Conservation (phyloP, 495 filamentous ascomycete species). For the Choiromyces venosus region DNA sequence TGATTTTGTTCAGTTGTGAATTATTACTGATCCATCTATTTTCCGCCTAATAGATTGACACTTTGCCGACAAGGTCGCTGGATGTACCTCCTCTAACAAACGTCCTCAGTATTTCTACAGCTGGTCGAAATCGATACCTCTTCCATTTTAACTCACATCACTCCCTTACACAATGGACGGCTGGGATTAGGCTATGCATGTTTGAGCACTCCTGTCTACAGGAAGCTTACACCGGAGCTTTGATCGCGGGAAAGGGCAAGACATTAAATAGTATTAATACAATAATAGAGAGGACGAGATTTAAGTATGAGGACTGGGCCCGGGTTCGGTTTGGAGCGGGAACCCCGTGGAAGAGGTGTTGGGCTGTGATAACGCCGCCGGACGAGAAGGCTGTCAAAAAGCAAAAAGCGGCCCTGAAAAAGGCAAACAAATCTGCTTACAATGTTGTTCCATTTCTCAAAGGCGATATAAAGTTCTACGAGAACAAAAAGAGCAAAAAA, state of each 20-base stretch:
- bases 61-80: slow-evolving; percentile 69
- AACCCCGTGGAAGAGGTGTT: slow-evolving; percentile 92
- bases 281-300: slow-evolving; percentile 72
- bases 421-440: slow-evolving; percentile 65
- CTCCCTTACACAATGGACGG: slow-evolving; percentile 92
- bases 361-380: slow-evolving; percentile 88
- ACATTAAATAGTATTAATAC: slow-evolving; percentile 74
- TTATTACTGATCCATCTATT: background rate
- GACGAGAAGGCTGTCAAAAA: slow-evolving; percentile 87
- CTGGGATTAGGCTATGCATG: slow-evolving; percentile 88
- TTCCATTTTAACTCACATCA: slow-evolving; percentile 93
- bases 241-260: slow-evolving; percentile 93
- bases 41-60: slow-evolving; percentile 64
- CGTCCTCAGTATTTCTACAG: slow-evolving; percentile 89
- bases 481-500: slow-evolving; percentile 89
- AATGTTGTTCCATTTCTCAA: slow-evolving; percentile 57
- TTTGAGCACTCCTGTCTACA: slow-evolving; percentile 90
- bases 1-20: background rate
- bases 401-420: slow-evolving; percentile 75
- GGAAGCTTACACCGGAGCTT: slow-evolving; percentile 91
- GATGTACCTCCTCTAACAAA: slow-evolving; percentile 78
- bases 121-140: slow-evolving; percentile 89
- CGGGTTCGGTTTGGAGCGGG: slow-evolving; percentile 93
- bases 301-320: slow-evolving; percentile 86
- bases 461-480: slow-evolving; percentile 91